phyloP scores from a whole-genome alignment of 2,329 filamentous ascomycete species.

The Ophiostoma quercus region DNA sequence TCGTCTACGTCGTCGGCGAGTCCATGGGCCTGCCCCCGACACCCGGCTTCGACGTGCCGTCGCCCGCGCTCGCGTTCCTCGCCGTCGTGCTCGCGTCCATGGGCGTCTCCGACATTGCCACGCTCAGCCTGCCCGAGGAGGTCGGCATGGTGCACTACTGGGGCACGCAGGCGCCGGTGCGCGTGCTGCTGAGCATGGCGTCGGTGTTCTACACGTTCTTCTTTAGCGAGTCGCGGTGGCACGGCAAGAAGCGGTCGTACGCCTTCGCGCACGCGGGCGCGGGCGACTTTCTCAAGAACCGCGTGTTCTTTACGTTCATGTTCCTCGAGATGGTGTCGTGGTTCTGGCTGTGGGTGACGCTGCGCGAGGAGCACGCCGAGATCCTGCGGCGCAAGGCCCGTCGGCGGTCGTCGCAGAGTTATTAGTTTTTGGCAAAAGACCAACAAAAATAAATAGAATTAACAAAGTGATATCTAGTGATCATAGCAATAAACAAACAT shows the following conservation, averaged over 20 bases:
- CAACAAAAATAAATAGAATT: neutral
- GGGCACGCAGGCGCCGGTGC: constrained; percentile 62
- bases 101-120: constrained; percentile 59
- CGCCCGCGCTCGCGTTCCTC: constrained; percentile 68
- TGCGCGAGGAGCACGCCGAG: constrained; percentile 58
- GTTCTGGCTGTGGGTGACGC: constrained; percentile 77
- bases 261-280: constrained; percentile 38
- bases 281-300: constrained; percentile 70
- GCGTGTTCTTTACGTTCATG: constrained; percentile 75
- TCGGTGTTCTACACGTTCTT: constrained; percentile 61
- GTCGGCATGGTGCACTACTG: constrained; percentile 59
- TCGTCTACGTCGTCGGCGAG: constrained; percentile 78
- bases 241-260: constrained; percentile 34
- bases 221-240: constrained; percentile 46
- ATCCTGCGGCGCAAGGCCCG: constrained; percentile 38
- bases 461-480: neutral
- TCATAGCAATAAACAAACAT: neutral
- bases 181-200: constrained; percentile 57
- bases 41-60: constrained; percentile 61
- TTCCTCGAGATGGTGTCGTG: constrained; percentile 79
- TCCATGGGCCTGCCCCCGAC: constrained; percentile 71
- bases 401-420: constrained; percentile 28
- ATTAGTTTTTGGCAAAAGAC: neutral
- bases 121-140: constrained; percentile 64
- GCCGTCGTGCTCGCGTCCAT: constrained; percentile 59